Percentiles rank a stretch among this genome's conserved stretches.
These are phyloP conservation scores for Schizosaccharomyces versatilis DNA, from an alignment of 1,139 yeast species.

Conservation along the genomic window DNA sequence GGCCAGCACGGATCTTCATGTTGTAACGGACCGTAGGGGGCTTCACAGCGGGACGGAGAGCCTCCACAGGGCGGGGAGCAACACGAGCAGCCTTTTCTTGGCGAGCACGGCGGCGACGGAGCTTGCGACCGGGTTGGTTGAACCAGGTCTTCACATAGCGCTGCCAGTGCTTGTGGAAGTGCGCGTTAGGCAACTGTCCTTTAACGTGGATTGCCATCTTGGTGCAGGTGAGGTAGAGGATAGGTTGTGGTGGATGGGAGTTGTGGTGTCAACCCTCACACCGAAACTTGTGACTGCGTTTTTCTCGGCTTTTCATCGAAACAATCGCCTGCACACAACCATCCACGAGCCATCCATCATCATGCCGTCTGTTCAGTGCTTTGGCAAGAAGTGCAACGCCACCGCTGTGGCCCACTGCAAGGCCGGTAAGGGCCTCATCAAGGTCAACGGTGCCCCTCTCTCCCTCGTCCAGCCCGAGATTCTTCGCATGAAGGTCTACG, in stretches of 20 bases:
- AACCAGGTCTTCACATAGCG: slow-evolving; percentile 97
- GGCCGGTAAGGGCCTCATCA: slow-evolving; percentile 11
- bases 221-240: slow-evolving; percentile 3
- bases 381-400: slow-evolving; percentile 99
- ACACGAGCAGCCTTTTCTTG: slow-evolving; percentile 80
- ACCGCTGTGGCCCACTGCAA: slow-evolving; percentile 70
- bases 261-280: neutral
- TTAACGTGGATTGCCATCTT: slow-evolving; percentile 18
- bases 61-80: slow-evolving; percentile 95
- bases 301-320: neutral
- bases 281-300: neutral
- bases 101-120: slow-evolving; percentile 86
- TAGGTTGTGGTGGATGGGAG: neutral
- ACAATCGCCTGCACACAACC: no score
- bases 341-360: neutral
- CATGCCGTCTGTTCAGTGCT: slow-evolving; percentile 36
- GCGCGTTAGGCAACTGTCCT: slow-evolving; percentile 32
- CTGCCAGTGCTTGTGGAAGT: slow-evolving; percentile 99
- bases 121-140: slow-evolving; percentile 99
- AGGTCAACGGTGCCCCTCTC: slow-evolving; percentile 94
- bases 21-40: slow-evolving; percentile 96
- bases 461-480: slow-evolving; percentile 97
- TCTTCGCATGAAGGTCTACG: slow-evolving; percentile 90
- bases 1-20: slow-evolving; percentile 99
- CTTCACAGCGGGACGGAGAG: slow-evolving; percentile 93